Evolutionary conservation across 2,329 filamentous ascomycete species (phyloP), one percentile per base, ranked within the genome.

Genomic region (Sporothrix brunneoviolacea): DNA sequence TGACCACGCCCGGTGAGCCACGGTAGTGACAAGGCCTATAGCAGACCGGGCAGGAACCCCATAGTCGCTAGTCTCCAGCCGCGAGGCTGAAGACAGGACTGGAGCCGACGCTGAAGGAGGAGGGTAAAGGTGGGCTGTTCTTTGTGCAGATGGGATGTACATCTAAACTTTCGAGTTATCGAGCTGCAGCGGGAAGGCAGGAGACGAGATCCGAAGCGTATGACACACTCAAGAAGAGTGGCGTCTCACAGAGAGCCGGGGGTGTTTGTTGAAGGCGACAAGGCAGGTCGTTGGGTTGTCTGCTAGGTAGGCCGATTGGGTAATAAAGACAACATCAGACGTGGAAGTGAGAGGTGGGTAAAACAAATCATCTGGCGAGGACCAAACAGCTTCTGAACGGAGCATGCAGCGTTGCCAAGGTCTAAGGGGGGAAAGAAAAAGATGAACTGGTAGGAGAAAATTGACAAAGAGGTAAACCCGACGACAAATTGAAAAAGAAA

Each of bases 231-330:
- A 10, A 28, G 24, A 28, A 5, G 10, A 28, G 24, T 28, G 24
- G 24, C 24, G 24, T 5, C 10, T 10, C 5, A 12, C n/a, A 19
- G 12, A 9, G 9, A 12, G 22, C 32, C n/a, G 6, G 4, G 16
- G 28, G 21, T 9, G 28, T 18, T 12, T 13, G 24, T 12, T 7
- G 19, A 45, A 5, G 15, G 18, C 24, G 36, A 9, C 2, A 24
- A 6, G 7, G 18, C 5, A n/a, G 13, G 36, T 4, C 13, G 27
- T 10, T 36, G 32, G 39, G 7, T 19, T 35, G 41, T 4, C 21
- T 27, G 18, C 12, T 39, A 35, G 15, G 12, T 7, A 32, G 22
- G 33, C 41, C 27, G 40, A 45, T 50, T 51, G 48, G 36, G 48
- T 27, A 21, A 16, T 21, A 18, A 24, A 3, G 24, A 28, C 5